Percentiles rank a stretch among this genome's conserved stretches.
These are phyloP conservation scores for Trichoderma reesei DNA, from an alignment of 495 filamentous ascomycete species.

Conservation along the genomic window DNA sequence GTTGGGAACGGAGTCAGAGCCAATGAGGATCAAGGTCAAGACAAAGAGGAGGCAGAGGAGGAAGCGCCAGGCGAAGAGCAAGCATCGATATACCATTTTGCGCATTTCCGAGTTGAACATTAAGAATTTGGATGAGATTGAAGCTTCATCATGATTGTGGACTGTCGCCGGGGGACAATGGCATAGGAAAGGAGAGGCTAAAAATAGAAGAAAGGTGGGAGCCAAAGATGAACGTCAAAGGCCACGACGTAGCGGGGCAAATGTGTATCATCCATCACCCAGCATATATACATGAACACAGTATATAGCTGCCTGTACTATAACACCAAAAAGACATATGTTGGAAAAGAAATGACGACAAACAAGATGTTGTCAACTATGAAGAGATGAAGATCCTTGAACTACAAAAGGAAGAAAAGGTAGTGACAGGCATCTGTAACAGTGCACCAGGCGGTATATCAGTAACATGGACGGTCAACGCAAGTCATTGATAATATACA, in stretches of 20 bases:
- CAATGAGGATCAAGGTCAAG: constrained; percentile 80
- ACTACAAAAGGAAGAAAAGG: no score
- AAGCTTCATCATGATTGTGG: constrained; percentile 11
- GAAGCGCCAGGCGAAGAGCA: constrained; percentile 64
- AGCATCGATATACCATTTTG: constrained; percentile 82
- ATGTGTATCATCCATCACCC: constrained; percentile 3
- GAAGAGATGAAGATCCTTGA: no score
- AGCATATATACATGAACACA: not conserved
- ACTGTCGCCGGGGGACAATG: not conserved
- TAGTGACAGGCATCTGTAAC: no score
- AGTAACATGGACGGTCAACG: no score
- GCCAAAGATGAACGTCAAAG: not conserved
- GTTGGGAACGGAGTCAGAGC: constrained; percentile 80
- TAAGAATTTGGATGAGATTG: constrained; percentile 40
- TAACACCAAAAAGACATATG: not conserved
- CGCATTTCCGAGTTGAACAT: constrained; percentile 72
- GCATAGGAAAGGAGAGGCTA: not conserved
- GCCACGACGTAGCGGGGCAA: constrained; percentile 2
- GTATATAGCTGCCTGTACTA: constrained; percentile 2
- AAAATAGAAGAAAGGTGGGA: not conserved
- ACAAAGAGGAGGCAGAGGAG: constrained; percentile 80
- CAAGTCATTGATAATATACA: no score
- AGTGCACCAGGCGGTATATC: no score
- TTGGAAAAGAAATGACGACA: not conserved
- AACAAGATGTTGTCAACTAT: not conserved